Conservation (phyloP, 1,284 basidiomycete genomes). For the Tylopilus sp. region DNA sequence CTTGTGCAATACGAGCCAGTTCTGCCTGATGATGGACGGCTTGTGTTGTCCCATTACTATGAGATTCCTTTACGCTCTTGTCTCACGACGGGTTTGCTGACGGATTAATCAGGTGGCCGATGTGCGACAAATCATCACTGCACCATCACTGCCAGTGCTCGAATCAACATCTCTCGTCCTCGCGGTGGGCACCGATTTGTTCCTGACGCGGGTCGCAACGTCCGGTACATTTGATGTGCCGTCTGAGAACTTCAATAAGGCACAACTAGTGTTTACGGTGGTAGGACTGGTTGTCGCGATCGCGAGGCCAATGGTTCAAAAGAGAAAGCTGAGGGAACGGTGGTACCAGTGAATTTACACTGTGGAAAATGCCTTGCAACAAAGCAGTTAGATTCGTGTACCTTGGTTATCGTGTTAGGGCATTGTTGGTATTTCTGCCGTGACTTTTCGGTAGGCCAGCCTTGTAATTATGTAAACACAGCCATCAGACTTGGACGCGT, state of each 20-base stretch:
- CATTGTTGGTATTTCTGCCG: too few relatives aligned
- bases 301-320: slow-evolving; percentile 76
- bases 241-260: slow-evolving; percentile 93
- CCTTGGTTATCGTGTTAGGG: not conserved
- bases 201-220: slow-evolving; percentile 86
- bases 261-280: slow-evolving; percentile 90
- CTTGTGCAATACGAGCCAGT: slow-evolving; percentile 89
- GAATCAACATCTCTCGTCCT: slow-evolving; percentile 95
- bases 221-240: slow-evolving; percentile 96
- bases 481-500: slow-evolving; percentile 17
- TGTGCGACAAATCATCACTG: slow-evolving; percentile 73
- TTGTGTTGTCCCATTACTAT: slow-evolving; percentile 84
- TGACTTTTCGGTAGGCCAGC: too few relatives aligned
- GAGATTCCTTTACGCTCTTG: slow-evolving; percentile 56
- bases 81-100: not conserved
- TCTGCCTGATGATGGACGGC: slow-evolving; percentile 78
- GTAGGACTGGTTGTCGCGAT: slow-evolving; percentile 80
- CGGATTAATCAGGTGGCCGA: slow-evolving; percentile 67
- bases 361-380: too few relatives aligned
- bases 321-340: slow-evolving; percentile 71
- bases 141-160: slow-evolving; percentile 87
- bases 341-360: slow-evolving; percentile 63
- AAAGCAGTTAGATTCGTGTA: too few relatives aligned
- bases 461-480: too few relatives aligned
- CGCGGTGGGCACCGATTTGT: slow-evolving; percentile 89